Base-by-base conservation (phyloP, 306 rosid genomes). In the Cyamopsis tetragonoloba region DNA sequence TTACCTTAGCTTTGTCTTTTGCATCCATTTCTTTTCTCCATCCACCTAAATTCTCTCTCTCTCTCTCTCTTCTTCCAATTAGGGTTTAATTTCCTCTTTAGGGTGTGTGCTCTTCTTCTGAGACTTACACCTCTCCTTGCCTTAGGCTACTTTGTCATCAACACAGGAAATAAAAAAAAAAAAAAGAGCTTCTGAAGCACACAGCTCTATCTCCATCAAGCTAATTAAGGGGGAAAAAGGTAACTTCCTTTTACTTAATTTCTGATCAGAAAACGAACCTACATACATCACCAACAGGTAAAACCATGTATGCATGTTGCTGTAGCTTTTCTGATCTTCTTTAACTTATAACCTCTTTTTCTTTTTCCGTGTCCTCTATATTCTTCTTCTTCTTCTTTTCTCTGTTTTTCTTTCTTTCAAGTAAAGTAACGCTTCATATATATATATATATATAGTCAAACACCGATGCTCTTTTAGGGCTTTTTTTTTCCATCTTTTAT, bases 1-100 rank as follows among this genome's bases (percentile, higher is more conserved):
- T n/a, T n/a, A n/a, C n/a, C n/a, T n/a, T n/a, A 83, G 76, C 95
- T 84, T 83, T 93, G 95, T 93, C 91, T 89, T 86, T 89, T 88
- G 87, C 90, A 79, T 80, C 89, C 87, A 86, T 84, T 81, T 85
- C 90, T 81, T n/a, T n/a, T 84, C 95, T 80, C 88, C 91, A 83
- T 87, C 91, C 96, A 92, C 98, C 77, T 83, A 77, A 80, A 37
- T 30, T 14, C 77, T 49, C 81, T 26, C 26, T 18, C 64, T 34
- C 51, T 57, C 60, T 69, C 17, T 66, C 69, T 22, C 53, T 58
- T 46, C 49, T 72, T 43, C 28, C 34, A 76, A 57, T 78, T 89
- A 84, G 93, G 91, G 96, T 81, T n/a, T n/a, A n/a, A n/a, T n/a
- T 84, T 82, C 76, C 82, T 75, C 84, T 76, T 77, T 77, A 54